Evolutionary conservation across 345 rosid species (phyloP).

Genomic region (Pugionium cornutum): DNA sequence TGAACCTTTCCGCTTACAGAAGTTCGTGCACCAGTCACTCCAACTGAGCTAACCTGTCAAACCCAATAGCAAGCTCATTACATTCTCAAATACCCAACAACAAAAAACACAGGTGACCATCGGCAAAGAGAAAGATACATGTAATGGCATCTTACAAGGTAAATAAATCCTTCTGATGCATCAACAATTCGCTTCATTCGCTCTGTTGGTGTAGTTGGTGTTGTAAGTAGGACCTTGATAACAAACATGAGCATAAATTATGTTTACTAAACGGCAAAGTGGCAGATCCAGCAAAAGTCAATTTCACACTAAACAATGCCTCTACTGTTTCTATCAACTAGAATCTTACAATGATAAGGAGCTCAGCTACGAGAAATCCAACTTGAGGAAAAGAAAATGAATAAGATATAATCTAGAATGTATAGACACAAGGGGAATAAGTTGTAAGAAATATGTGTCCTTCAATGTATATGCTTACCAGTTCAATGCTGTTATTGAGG

Average conservation of each 20-base stretch:
- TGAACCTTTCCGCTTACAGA: constrained; percentile 69
- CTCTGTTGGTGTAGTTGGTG: constrained; percentile 75
- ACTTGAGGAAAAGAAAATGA: not conserved
- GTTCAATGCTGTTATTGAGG: constrained; percentile 60
- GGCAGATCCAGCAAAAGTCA: not conserved
- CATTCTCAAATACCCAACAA: not conserved
- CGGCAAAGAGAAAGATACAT: constrained; percentile 7
- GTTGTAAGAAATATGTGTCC: not conserved
- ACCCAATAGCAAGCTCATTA: constrained; percentile 24
- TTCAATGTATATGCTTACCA: constrained; percentile 45
- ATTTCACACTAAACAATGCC: constrained; percentile 13
- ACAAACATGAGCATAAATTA: constrained; percentile 18
- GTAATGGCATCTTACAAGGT: constrained; percentile 64
- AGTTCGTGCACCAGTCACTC: constrained; percentile 90
- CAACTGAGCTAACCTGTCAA: constrained; percentile 80
- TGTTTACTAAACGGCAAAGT: not conserved
- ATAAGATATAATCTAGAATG: not conserved
- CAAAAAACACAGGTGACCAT: constrained; percentile 4
- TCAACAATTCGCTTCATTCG: constrained; percentile 83
- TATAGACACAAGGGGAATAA: not conserved
- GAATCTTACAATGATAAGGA: not conserved
- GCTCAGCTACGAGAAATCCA: not conserved
- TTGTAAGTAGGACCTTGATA: constrained; percentile 77
- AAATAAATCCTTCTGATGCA: constrained; percentile 81
- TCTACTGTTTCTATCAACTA: constrained; percentile 10